Evolutionary conservation across 2,329 filamentous ascomycete genomes (phyloP).

Genomic region (Aspergillus pseudoterreus): DNA sequence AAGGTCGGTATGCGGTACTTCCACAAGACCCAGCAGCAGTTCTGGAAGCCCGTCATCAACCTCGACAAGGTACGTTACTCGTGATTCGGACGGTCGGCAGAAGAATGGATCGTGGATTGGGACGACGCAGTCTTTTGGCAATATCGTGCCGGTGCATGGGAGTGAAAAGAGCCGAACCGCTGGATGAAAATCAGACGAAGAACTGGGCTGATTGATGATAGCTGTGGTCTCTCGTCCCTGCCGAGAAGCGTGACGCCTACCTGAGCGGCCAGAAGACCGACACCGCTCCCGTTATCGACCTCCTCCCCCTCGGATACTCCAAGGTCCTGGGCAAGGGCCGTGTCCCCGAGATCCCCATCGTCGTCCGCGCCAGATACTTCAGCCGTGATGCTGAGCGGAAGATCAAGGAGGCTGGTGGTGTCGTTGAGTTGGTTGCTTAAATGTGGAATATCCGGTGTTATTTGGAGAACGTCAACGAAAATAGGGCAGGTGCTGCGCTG

Average conservation of each 20-base stretch:
- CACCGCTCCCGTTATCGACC: constrained; percentile 95
- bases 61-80: constrained; percentile 80
- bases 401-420: constrained; percentile 96
- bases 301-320: constrained; percentile 94
- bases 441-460: constrained; percentile 25
- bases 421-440: constrained; percentile 93
- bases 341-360: constrained; percentile 85
- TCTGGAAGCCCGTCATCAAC: constrained; percentile 99
- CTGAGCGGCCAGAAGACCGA: constrained; percentile 74
- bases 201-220: constrained; percentile 35
- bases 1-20: constrained; percentile 96
- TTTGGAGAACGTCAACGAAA: constrained; percentile 25
- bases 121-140: background rate
- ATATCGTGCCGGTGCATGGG: too few species aligned
- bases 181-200: background rate
- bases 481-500: constrained; percentile 26
- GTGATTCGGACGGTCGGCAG: constrained; percentile 6
- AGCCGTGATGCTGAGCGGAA: constrained; percentile 96
- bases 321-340: constrained; percentile 99
- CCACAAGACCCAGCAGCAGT: constrained; percentile 92
- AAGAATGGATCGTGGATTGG: background rate
- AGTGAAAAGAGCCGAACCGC: too few species aligned
- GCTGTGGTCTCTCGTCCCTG: constrained; percentile 94
- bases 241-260: constrained; percentile 91
- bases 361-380: constrained; percentile 94